A percentile compares a stretch with the other conserved stretches of the same genome.
Evolutionary conservation across 371 early-diverging fungal species (phyloP).

Genomic region (Lichtheimia hyalospora): DNA sequence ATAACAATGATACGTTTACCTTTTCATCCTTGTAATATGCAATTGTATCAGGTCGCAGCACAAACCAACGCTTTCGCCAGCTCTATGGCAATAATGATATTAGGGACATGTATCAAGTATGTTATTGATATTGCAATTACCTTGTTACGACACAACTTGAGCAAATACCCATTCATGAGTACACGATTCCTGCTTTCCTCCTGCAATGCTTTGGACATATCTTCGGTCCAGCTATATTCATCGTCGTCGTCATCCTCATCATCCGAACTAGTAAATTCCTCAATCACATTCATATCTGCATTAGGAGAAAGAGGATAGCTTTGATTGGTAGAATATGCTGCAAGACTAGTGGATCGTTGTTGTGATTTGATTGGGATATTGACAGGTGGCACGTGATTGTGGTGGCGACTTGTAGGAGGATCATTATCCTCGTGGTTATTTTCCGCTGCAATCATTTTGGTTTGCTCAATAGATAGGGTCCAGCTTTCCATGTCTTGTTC

Average conservation of each 20-base stretch:
- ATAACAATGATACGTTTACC: constrained; percentile 31
- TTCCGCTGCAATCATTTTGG: not conserved
- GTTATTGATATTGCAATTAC: constrained; percentile 17
- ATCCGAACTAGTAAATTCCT: constrained; percentile 45
- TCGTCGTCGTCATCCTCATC: constrained; percentile 37
- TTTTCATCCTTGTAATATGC: constrained; percentile 79
- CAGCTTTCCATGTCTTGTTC: not conserved
- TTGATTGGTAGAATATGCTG: constrained; percentile 27
- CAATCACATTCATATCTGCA: constrained; percentile 28
- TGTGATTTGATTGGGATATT: not conserved
- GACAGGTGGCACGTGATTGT: not conserved
- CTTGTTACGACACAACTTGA: constrained; percentile 69
- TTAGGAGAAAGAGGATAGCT: constrained; percentile 44
- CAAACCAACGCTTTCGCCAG: constrained; percentile 89
- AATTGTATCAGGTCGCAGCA: constrained; percentile 69
- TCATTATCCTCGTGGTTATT: no score
- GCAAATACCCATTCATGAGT: constrained; percentile 70
- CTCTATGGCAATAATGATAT: constrained; percentile 29
- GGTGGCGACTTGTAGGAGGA: not conserved
- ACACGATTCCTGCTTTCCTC: constrained; percentile 52
- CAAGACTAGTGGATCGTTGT: constrained; percentile 12
- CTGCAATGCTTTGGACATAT: constrained; percentile 24
- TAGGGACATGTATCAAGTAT: not conserved
- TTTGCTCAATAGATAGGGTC: not conserved
- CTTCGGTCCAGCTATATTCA: constrained; percentile 11